Evolutionary conservation across 148 eudicot genomes (phyloP).

Genomic region (Tetragonia tetragonoides): DNA sequence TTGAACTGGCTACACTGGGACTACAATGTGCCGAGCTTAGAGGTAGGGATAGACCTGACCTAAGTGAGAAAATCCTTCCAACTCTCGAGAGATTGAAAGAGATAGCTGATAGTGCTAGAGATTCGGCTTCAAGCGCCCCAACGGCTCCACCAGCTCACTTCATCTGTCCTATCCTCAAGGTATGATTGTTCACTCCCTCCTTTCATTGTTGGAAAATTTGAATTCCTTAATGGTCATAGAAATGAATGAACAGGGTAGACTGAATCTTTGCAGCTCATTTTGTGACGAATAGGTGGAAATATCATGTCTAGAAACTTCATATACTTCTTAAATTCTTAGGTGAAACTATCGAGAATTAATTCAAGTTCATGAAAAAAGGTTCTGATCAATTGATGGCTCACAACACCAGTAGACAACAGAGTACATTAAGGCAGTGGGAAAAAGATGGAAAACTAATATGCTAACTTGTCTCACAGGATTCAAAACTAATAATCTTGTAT

Average conservation of each 20-base stretch:
- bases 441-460: no score
- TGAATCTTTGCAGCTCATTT: neutral
- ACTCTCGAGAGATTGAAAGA: slow-evolving; percentile 68
- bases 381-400: no score
- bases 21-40: slow-evolving; percentile 78
- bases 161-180: slow-evolving; percentile 82
- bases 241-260: neutral
- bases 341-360: no score
- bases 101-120: slow-evolving; percentile 51
- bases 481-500: no score
- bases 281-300: neutral
- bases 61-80: slow-evolving; percentile 62
- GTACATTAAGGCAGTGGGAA: no score
- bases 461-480: no score
- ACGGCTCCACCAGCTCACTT: slow-evolving; percentile 55
- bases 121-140: slow-evolving; percentile 29
- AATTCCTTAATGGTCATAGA: neutral
- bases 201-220: neutral
- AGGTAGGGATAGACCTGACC: slow-evolving; percentile 81
- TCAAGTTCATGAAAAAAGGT: no score
- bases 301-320: neutral
- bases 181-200: slow-evolving; percentile 17
- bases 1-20: slow-evolving; percentile 58
- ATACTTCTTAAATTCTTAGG: no score
- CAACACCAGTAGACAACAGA: no score